Evolutionary conservation across 768 basidiomycete species (phyloP).

Genomic region (Crepidotus variabilis): DNA sequence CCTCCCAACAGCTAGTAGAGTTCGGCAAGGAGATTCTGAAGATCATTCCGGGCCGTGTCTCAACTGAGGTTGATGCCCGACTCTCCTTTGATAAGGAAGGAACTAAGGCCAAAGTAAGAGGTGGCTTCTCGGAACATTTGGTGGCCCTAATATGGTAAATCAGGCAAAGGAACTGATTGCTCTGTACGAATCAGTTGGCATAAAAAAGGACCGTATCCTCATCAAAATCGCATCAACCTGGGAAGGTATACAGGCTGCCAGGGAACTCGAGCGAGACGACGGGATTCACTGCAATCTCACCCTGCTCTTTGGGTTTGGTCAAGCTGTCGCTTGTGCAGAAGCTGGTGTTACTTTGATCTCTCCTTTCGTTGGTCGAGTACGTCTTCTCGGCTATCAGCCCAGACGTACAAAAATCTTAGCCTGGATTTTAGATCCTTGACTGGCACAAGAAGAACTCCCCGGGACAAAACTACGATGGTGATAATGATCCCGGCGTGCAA

Average conservation of each 20-base stretch:
- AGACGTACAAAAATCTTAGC: background rate
- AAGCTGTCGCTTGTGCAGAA: constrained; percentile 98
- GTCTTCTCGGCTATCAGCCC: constrained; percentile 22
- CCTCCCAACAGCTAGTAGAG: constrained; percentile 75
- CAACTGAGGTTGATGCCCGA: constrained; percentile 97
- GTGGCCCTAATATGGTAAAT: constrained; percentile 7
- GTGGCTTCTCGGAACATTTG: constrained; percentile 6
- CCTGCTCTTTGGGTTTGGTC: constrained; percentile 96
- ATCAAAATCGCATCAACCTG: constrained; percentile 99
- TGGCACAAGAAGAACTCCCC: constrained; percentile 91
- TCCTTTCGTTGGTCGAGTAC: constrained; percentile 96
- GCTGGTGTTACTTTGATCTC: constrained; percentile 98
- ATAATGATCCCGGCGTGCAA: constrained; percentile 92
- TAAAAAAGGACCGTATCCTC: constrained; percentile 90
- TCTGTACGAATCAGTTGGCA: constrained; percentile 91
- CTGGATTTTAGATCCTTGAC: constrained; percentile 76
- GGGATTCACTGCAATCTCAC: constrained; percentile 99
- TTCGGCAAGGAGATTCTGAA: constrained; percentile 94
- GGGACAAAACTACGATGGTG: constrained; percentile 85
- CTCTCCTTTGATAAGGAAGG: constrained; percentile 94
- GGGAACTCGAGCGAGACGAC: constrained; percentile 89
- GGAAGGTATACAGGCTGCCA: constrained; percentile 99
- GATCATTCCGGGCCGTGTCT: constrained; percentile 98
- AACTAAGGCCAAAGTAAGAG: constrained; percentile 79
- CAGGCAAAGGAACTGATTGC: constrained; percentile 85